Evolutionary conservation across 306 rosid genomes (phyloP), one percentile per base, ranked within the genome.

Genomic region (Trifolium repens): DNA sequence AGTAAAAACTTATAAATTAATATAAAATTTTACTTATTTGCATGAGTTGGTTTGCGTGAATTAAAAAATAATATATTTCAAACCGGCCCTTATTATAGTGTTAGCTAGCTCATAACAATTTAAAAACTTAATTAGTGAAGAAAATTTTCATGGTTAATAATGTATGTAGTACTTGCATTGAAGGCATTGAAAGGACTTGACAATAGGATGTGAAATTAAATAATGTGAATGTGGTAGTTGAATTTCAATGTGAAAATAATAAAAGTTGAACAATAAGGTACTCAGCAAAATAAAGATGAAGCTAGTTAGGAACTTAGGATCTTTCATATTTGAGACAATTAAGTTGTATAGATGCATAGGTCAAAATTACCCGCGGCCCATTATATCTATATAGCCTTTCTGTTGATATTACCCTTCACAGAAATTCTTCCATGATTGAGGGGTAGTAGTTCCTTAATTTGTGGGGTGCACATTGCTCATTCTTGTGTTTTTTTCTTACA

Each of bases 161-260:
- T 71, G 9, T 0, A 39, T 39, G 9, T 39, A 39, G 62, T 54
- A 9, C 14, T 19, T 72, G 84, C 84, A 81, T 78, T 75, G 79
- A 74, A 78, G 76, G 46, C 81, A 72, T 52, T 81, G 88, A 85
- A 75, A 74, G 74, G 88, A 82, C 86, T 55, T 72, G 84, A 75
- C 79, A 39, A 50, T 74, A 40, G 71, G 79, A 27, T 46, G 15
- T 64, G 76, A 73, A 70, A 64, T 81, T 81, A 78, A 84, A 81
- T 78, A 78, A 64, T 10, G 72, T 43, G 69, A 67, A 58, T 74
- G 73, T 42, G 80, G 80, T 64, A n/a, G 85, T 75, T 81, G 79
- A 69, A 77, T 64, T 73, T 77, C 52, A 73, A 80, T 76, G 22
- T 55, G 80, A 58, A 52, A 44, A 77, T 81, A 60, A 74, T 81